Evolutionary conservation across 257 asterid species (phyloP), one percentile per base, ranked within the genome.

Genomic region (Fraxinus pennsylvanica): DNA sequence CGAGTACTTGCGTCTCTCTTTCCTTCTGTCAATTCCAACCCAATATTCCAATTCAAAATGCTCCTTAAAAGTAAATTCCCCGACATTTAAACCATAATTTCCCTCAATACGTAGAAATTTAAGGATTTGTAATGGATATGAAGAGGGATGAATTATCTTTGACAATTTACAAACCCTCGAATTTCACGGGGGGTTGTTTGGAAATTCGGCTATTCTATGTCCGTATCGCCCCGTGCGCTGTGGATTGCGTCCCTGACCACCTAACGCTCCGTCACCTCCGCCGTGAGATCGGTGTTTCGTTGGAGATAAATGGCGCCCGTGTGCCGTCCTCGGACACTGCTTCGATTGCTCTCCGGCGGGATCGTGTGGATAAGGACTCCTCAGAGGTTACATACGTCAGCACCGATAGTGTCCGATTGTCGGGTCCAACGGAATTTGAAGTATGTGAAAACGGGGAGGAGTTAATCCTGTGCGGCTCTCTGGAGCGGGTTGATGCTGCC

Each of bases 311-410:
- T 39, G 90, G 94, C 19, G 79, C 84, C 8, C 88, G 92, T 9
- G 52, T 89, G 68, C 91, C 91, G 30, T 79, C 97, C 3, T 83
- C 92, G 4, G 92, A 90, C 73, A 65, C 86, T 14, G 96, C 87
- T 25, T 79, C 83, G 30, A 81, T 90, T 43, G 38, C 82, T 30
- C 89, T 92, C 69, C 93, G 94, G 13, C 92, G 94, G 9, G 97
- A 91, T 82, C 94, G 93, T 9, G 84, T 91, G 17, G 89, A 89
- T 39, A 88, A 76, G 87, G 94, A 91, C 35, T 85, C 88, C 1
- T 88, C 91, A 4, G 98, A 93, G 96, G 98, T 89, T 5, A 93
- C 98, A 6, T 93, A 89, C 72, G 96, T 93, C 57, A 88, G 95
- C 79, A 93, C 97, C 4, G 97, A 91, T 30, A 88, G 89, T 63